phyloP scores from a whole-genome alignment of 352 stramenopile species.

The Blastocystis sp. region DNA sequence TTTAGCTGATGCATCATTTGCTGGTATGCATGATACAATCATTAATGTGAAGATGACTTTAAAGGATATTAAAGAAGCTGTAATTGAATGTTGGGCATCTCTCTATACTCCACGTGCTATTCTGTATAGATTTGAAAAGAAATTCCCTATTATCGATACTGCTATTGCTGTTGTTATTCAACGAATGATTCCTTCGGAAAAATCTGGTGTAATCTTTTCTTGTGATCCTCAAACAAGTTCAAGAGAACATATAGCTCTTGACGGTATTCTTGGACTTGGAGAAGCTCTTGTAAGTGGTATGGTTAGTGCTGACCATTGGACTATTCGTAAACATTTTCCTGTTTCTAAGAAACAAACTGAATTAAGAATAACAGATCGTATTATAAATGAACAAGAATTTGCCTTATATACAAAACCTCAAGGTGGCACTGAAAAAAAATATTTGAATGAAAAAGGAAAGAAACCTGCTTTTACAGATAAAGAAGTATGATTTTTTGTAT shows the following conservation, averaged over 20 bases:
- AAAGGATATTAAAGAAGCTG: neutral
- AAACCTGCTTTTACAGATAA: too few species aligned
- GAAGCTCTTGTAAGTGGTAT: conserved; percentile 17
- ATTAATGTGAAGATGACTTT: conserved; percentile 22
- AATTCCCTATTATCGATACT: conserved; percentile 16
- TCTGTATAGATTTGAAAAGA: conserved; percentile 22
- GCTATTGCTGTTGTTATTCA: conserved; percentile 29
- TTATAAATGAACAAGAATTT: too few species aligned
- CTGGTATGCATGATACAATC: conserved; percentile 31
- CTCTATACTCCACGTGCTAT: conserved; percentile 17
- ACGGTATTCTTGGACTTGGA: conserved; percentile 20
- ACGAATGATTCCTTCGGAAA: conserved; percentile 25
- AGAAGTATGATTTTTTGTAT: too few species aligned
- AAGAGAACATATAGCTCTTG: conserved; percentile 12
- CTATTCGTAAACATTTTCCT: conserved; percentile 22
- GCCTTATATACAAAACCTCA: too few species aligned
- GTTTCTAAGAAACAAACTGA: too few species aligned
- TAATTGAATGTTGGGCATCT: conserved; percentile 28
- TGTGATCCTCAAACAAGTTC: conserved; percentile 30
- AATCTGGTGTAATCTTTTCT: conserved; percentile 19
- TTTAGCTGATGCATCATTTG: conserved; percentile 27
- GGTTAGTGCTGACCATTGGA: conserved; percentile 31
- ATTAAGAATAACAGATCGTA: too few species aligned
- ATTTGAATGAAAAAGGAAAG: too few species aligned
- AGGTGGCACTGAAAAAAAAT: too few species aligned